Evolutionary conservation across 352 stramenopile genomes (phyloP).

Genomic region (Pythium periplocum): DNA sequence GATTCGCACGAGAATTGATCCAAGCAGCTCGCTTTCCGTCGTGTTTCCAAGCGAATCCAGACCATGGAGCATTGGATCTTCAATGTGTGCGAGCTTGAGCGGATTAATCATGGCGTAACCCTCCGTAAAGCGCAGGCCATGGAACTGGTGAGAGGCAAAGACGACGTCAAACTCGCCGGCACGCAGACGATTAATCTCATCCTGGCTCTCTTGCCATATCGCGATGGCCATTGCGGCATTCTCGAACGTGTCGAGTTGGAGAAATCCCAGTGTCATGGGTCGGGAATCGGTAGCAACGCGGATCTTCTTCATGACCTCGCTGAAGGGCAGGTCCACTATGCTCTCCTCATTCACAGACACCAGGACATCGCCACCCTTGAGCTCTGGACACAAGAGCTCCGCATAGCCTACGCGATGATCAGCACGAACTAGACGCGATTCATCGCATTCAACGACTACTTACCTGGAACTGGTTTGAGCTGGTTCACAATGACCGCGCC

Average conservation of each 20-base stretch:
- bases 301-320: constrained; percentile 23
- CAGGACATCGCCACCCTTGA: constrained; percentile 26
- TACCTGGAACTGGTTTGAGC: constrained; percentile 14
- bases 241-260: constrained; percentile 21
- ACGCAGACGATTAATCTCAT: constrained; percentile 3
- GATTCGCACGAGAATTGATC: constrained; percentile 22
- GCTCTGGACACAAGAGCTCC: constrained; percentile 21
- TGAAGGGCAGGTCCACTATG: constrained; percentile 16
- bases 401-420: constrained; percentile 17
- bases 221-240: constrained; percentile 12
- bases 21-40: constrained; percentile 3
- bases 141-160: constrained; percentile 26
- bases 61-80: constrained; percentile 11
- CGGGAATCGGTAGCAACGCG: constrained; percentile 12
- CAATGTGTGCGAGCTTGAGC: constrained; percentile 22
- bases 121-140: constrained; percentile 28
- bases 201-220: constrained; percentile 19
- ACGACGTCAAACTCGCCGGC: constrained; percentile 37
- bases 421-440: background rate
- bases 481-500: constrained; percentile 27
- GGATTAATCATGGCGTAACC: constrained; percentile 31
- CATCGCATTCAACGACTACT: background rate
- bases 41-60: background rate
- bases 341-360: constrained; percentile 21
- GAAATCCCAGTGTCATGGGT: constrained; percentile 25